Percentiles rank a stretch among this genome's conserved stretches.
Conservation (phyloP, 208 protist species). For the Jaenimonas drosophilae region DNA sequence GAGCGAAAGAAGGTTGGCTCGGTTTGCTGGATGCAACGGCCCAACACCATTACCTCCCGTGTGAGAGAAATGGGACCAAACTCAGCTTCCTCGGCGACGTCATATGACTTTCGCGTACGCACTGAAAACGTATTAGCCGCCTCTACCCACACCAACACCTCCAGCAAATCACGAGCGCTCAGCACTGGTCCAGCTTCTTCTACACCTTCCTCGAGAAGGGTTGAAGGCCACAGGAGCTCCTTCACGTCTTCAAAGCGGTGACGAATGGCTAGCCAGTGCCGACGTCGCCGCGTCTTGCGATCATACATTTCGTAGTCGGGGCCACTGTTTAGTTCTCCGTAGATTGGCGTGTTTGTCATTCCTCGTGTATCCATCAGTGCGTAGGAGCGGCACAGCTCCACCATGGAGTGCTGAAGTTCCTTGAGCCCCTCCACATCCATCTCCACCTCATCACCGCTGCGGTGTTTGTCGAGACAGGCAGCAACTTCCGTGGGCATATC, state of each 20-base stretch:
- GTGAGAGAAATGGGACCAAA: constrained; percentile 54
- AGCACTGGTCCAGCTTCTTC: constrained; percentile 11
- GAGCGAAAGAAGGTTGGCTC: no score
- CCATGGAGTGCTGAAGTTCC: constrained; percentile 29
- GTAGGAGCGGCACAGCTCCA: constrained; percentile 63
- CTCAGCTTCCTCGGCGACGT: constrained; percentile 22
- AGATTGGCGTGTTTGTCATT: constrained; percentile 62
- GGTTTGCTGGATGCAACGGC: no score
- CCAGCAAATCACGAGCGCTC: constrained; percentile 42
- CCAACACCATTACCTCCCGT: constrained; percentile 49
- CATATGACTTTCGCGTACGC: constrained; percentile 48
- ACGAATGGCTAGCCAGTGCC: constrained; percentile 70
- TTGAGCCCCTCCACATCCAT: constrained; percentile 13
- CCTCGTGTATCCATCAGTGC: constrained; percentile 78
- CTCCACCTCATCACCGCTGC: constrained; percentile 3
- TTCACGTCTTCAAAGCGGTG: constrained; percentile 65
- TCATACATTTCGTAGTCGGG: constrained; percentile 85
- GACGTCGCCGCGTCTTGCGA: constrained; percentile 48
- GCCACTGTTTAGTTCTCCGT: constrained; percentile 67
- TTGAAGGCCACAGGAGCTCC: constrained; percentile 63
- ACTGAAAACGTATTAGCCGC: constrained; percentile 75
- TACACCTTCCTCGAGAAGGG: constrained; percentile 1
- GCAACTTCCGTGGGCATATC: constrained; percentile 77
- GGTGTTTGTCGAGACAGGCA: constrained; percentile 20
- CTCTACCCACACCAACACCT: constrained; percentile 65